Percentiles rank a stretch among this genome's conserved stretches.
phyloP scores from a whole-genome alignment of 1,284 basidiomycete genomes.

The Rhizoctonia solani region DNA sequence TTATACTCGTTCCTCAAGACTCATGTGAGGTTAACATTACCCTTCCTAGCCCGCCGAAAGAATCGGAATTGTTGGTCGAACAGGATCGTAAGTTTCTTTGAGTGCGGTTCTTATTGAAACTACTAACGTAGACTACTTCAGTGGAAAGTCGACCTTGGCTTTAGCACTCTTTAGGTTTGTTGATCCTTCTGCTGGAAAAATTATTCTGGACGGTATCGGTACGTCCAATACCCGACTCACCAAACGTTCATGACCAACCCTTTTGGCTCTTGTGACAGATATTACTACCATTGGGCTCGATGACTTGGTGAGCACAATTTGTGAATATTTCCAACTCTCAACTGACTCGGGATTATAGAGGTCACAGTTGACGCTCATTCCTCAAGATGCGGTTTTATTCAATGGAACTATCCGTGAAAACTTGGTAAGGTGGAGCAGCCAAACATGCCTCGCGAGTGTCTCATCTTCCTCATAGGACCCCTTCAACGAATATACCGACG shows the following conservation, averaged over 20 bases:
- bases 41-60: conserved; percentile 7
- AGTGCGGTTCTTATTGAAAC: not conserved
- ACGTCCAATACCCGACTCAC: not conserved
- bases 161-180: conserved; percentile 25
- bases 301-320: not conserved
- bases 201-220: conserved; percentile 29
- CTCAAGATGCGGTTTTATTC: conserved; percentile 5
- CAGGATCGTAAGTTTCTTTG: conserved; percentile 4
- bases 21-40: not conserved
- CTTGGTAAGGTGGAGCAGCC: not conserved
- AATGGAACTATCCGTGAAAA: conserved; percentile 28
- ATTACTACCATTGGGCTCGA: conserved; percentile 21
- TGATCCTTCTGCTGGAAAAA: conserved; percentile 12
- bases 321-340: not conserved
- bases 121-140: not conserved
- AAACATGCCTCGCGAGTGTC: not conserved
- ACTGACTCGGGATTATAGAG: not conserved
- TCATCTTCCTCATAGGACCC: not conserved
- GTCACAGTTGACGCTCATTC: not conserved
- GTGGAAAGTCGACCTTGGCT: conserved; percentile 27
- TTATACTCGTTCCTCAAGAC: not conserved
- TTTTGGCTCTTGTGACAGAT: not conserved
- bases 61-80: conserved; percentile 26
- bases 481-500: not conserved
- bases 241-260: not conserved